Evolutionary conservation across 495 filamentous ascomycete genomes (phyloP).

Genomic region (Penicillium coffeae): DNA sequence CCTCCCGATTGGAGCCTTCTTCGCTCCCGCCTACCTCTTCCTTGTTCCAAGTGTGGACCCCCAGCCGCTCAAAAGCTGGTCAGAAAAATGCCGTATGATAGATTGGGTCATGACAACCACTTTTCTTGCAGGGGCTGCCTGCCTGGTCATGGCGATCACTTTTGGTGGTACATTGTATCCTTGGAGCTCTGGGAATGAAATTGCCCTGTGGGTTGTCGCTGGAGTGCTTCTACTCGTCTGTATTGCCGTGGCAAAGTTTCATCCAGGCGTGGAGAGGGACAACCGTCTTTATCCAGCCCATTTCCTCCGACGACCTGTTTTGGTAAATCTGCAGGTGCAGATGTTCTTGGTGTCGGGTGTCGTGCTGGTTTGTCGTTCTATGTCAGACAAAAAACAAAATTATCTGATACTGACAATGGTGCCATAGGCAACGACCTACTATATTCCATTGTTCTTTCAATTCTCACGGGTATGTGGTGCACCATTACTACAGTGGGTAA

Average conservation of each 20-base stretch:
- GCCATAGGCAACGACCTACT: neutral
- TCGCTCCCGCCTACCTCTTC: conserved; percentile 4
- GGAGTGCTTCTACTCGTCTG: neutral
- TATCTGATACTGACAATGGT: neutral
- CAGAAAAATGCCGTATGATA: neutral
- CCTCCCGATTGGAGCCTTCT: conserved; percentile 2
- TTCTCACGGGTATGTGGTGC: neutral
- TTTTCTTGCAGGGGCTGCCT: neutral
- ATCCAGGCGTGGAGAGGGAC: conserved; percentile 1
- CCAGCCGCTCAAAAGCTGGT: neutral
- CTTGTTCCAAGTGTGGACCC: neutral
- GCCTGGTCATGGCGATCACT: neutral
- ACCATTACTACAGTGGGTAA: neutral
- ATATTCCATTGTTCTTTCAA: conserved; percentile 4
- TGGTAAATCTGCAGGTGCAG: neutral
- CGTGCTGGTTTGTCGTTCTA: neutral
- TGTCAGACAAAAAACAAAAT: neutral
- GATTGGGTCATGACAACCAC: conserved; percentile 1
- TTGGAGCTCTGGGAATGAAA: conserved; percentile 1
- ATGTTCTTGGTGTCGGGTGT: conserved; percentile 2
- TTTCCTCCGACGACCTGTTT: neutral
- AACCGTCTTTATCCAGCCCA: conserved; percentile 1
- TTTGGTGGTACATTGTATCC: conserved; percentile 4
- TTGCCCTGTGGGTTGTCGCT: neutral
- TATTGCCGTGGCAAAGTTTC: conserved; percentile 1